phyloP scores from a whole-genome alignment of 73 alveolate species.

The Effrenium voratum region DNA sequence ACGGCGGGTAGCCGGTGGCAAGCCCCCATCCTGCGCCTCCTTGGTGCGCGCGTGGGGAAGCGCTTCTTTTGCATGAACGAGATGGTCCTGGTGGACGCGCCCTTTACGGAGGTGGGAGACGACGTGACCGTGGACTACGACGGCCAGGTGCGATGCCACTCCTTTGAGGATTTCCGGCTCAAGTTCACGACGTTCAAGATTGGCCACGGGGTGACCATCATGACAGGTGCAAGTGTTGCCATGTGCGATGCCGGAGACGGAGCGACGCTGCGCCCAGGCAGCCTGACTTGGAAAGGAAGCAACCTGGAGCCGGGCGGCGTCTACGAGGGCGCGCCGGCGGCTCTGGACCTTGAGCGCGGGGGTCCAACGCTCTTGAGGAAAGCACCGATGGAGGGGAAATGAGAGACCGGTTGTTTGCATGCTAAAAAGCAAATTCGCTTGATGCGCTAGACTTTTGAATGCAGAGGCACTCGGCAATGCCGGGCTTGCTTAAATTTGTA shows the following conservation, averaged over 20 bases:
- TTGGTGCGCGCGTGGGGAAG: constrained; percentile 44
- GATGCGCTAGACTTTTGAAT: too few species aligned
- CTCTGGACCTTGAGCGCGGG: constrained; percentile 15
- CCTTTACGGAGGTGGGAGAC: constrained; percentile 43
- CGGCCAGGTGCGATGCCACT: constrained; percentile 61
- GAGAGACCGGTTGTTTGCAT: too few species aligned
- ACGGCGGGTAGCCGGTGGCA: constrained; percentile 39
- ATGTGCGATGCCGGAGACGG: constrained; percentile 43
- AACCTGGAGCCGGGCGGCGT: constrained; percentile 32
- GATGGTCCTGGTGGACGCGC: constrained; percentile 60
- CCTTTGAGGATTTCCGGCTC: constrained; percentile 46
- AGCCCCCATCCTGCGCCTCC: constrained; percentile 30
- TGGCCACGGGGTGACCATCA: constrained; percentile 41
- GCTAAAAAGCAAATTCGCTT: too few species aligned
- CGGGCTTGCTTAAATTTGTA: too few species aligned
- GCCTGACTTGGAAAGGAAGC: constrained; percentile 22
- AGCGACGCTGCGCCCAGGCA: constrained; percentile 36
- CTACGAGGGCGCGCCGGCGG: constrained; percentile 35
- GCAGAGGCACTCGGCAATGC: too few species aligned
- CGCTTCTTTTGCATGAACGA: constrained; percentile 65
- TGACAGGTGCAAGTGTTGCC: constrained; percentile 33
- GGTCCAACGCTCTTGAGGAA: constrained; percentile 37
- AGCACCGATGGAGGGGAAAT: too few species aligned
- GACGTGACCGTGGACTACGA: constrained; percentile 61
- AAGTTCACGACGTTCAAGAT: constrained; percentile 10